Evolutionary conservation across 352 stramenopile genomes (phyloP), one percentile per base, ranked within the genome.

Genomic region (Blastocystis sp.): DNA sequence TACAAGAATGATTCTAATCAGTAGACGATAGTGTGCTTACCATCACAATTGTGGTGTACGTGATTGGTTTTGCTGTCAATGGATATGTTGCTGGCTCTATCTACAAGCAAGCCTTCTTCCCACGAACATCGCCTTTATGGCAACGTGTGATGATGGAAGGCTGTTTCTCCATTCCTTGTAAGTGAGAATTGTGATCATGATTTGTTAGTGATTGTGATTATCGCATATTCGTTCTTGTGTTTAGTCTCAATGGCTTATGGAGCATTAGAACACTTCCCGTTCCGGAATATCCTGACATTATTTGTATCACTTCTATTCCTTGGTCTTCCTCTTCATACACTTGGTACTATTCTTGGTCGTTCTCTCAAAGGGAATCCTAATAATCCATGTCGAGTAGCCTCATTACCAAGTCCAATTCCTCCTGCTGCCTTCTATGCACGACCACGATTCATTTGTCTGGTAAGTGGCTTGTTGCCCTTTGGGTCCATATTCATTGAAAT

Each of bases 401-500:
- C 96, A 69, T 97, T 98, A 86, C 95, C 96, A 52, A 92, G 95
- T 80, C 92, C 92, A 12, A 94, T 95, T 65, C 92, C 92, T 3
- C 69, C 91, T 29, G 69, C 61, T 32, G 37, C 81, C 7, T 95
- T 92, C 92, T 96, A 96, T 88, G 92, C 91, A 58, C 90, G 91
- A 54, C 92, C 92, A 27, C 77, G 75, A 67, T 92, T 97, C 77
- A 91, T 98, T 87, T 95, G 98, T 63, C 90, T 94, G 29, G 90
- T 97, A 27, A 97, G 95, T 51, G 96, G 96, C 29, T 92, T 98
- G n/a, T 90, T 99, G 19, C 96, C 95, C 52, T 99, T 98, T 78
- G 97, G 95, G 51, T 97, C 93, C 58, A 98, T 99, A 89, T 99
- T 99, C 89, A 98, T 99, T 89, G 97, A 99, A 91, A 97, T 99